Conservation (phyloP, 1,139 yeast genomes). For the Candida tropicalis region DNA sequence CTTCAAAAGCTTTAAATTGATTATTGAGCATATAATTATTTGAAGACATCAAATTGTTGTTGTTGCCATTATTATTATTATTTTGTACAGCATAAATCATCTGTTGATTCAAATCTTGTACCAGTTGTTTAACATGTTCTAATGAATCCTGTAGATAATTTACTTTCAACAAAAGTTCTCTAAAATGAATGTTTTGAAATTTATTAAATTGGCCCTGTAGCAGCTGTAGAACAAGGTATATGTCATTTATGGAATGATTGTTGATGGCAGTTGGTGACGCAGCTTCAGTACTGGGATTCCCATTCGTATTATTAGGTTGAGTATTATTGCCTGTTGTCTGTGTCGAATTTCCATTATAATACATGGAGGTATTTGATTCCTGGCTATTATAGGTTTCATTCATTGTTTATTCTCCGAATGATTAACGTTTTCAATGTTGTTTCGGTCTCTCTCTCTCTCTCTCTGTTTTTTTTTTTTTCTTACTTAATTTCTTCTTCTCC, state of each 20-base stretch:
- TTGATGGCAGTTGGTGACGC: slow-evolving; percentile 6
- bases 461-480: background rate
- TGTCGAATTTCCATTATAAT: slow-evolving; percentile 10
- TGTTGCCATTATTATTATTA: background rate
- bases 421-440: background rate
- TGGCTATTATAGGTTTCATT: slow-evolving; percentile 15
- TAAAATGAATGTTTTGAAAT: slow-evolving; percentile 27
- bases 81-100: slow-evolving; percentile 14
- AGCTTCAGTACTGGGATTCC: background rate
- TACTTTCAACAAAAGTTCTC: slow-evolving; percentile 27
- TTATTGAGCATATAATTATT: slow-evolving; percentile 8
- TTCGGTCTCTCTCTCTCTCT: background rate
- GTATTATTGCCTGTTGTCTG: slow-evolving; percentile 3
- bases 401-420: slow-evolving; percentile 10
- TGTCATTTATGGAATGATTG: slow-evolving; percentile 16
- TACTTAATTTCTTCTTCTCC: background rate
- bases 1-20: slow-evolving; percentile 21
- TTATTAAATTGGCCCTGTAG: slow-evolving; percentile 21
- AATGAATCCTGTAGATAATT: slow-evolving; percentile 29
- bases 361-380: slow-evolving; percentile 13
- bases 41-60: background rate
- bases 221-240: slow-evolving; percentile 18
- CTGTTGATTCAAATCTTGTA: slow-evolving; percentile 19
- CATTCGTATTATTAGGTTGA: slow-evolving; percentile 4
- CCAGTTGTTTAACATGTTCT: slow-evolving; percentile 17